Evolutionary conservation across 768 basidiomycete species (phyloP).

Genomic region (Leccinum subgranulosum): DNA sequence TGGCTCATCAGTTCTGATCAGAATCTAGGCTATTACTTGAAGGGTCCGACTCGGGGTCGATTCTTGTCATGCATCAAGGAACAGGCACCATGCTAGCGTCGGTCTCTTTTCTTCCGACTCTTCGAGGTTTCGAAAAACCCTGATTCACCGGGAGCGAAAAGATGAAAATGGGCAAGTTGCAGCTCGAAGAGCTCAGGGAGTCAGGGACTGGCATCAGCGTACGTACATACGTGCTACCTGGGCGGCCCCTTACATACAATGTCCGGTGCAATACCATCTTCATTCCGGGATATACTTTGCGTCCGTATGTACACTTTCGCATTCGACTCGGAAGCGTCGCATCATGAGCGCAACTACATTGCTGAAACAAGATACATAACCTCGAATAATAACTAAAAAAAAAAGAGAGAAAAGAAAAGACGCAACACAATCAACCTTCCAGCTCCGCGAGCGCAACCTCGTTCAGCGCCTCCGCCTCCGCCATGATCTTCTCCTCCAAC

Average conservation of each 20-base stretch:
- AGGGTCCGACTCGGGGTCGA: too few species aligned
- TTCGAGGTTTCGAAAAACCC: neutral
- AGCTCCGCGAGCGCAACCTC: conserved; percentile 70
- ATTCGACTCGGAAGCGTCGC: neutral
- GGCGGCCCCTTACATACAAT: neutral
- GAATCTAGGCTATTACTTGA: too few species aligned
- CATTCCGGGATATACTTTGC: neutral
- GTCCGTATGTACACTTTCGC: neutral
- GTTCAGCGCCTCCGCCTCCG: conserved; percentile 77
- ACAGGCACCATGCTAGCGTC: neutral
- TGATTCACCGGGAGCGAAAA: neutral
- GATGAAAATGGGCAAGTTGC: neutral
- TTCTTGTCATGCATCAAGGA: neutral
- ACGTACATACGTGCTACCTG: too few species aligned
- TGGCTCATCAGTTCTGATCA: too few species aligned
- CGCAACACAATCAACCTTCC: conserved; percentile 33
- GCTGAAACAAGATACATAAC: neutral
- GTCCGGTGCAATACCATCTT: neutral
- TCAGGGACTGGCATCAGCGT: neutral
- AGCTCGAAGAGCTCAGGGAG: neutral
- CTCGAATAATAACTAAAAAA: neutral
- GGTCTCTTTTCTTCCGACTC: neutral
- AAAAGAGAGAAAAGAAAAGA: neutral
- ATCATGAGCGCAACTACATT: neutral
- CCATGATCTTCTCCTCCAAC: conserved; percentile 86